Evolutionary conservation across 306 rosid genomes (phyloP).

Genomic region (Dicorynia guianensis): DNA sequence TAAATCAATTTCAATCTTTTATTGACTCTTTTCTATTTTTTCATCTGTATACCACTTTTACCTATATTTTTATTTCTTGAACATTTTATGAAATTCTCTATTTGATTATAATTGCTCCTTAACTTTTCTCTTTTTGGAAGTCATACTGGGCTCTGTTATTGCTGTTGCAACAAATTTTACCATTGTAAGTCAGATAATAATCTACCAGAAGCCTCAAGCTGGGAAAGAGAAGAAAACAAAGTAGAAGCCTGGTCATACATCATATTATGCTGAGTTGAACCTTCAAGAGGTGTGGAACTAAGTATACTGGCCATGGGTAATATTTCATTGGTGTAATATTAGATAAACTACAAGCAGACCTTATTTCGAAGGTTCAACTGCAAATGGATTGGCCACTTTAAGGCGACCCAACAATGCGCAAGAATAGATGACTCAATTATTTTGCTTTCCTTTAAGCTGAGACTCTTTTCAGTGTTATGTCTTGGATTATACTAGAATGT

Average conservation of each 20-base stretch:
- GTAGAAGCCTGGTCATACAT: slow-evolving; percentile 42
- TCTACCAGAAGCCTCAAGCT: slow-evolving; percentile 68
- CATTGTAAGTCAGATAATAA: slow-evolving; percentile 78
- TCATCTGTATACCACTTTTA: background rate
- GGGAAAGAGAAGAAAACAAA: slow-evolving; percentile 75
- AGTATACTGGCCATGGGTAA: background rate
- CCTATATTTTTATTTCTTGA: background rate
- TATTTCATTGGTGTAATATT: slow-evolving; percentile 29
- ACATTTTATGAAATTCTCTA: background rate
- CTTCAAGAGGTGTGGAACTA: slow-evolving; percentile 34
- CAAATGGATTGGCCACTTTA: slow-evolving; percentile 24
- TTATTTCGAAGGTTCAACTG: slow-evolving; percentile 20
- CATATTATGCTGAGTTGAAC: slow-evolving; percentile 32
- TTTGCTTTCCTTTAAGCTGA: too few relatives aligned
- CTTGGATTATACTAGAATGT: too few relatives aligned
- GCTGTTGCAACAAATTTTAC: slow-evolving; percentile 78
- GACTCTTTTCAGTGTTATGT: too few relatives aligned
- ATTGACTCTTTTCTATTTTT: background rate
- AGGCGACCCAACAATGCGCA: slow-evolving; percentile 5
- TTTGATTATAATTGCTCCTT: slow-evolving; percentile 46
- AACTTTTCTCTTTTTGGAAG: slow-evolving; percentile 55
- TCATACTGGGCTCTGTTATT: slow-evolving; percentile 80
- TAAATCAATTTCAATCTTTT: background rate
- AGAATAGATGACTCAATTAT: background rate
- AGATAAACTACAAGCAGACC: background rate